phyloP scores from a whole-genome alignment of 768 basidiomycete species.

The Lactifluus echinatus region DNA sequence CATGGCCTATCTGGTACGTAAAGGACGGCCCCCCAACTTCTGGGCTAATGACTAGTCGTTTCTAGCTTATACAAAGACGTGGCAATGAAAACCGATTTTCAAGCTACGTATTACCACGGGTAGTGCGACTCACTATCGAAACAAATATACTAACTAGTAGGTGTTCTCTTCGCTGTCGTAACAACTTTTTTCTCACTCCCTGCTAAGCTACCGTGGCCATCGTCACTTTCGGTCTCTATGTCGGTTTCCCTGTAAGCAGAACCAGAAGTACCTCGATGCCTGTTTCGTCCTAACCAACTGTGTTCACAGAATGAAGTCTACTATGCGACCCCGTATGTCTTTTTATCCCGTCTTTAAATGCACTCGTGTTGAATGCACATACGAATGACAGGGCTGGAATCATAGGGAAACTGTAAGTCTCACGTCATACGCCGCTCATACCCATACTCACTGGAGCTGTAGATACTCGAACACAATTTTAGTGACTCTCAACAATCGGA shows the following conservation, averaged over 20 bases:
- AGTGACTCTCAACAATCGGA: slow-evolving; percentile 21
- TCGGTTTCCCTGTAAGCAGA: slow-evolving; percentile 8
- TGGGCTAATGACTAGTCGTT: neutral
- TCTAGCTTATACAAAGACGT: neutral
- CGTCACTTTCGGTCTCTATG: slow-evolving; percentile 1
- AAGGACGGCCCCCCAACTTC: no score
- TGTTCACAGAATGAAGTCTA: slow-evolving; percentile 6
- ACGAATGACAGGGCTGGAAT: slow-evolving; percentile 16
- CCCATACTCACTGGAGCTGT: neutral
- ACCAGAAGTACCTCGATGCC: neutral
- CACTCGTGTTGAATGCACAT: neutral
- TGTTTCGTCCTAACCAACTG: neutral
- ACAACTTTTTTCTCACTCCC: neutral
- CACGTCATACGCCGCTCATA: neutral
- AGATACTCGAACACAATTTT: slow-evolving; percentile 23
- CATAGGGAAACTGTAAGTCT: slow-evolving; percentile 19
- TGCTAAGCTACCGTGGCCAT: slow-evolving; percentile 7
- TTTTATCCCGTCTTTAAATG: neutral
- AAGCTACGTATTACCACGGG: slow-evolving; percentile 16
- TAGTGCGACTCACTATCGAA: slow-evolving; percentile 24
- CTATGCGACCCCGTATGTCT: neutral
- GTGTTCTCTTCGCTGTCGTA: neutral
- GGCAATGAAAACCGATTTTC: neutral
- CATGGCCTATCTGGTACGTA: slow-evolving; percentile 2
- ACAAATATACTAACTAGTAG: slow-evolving; percentile 21